Conservation (phyloP, 305 asterid genomes). For the Rubia balearica region DNA sequence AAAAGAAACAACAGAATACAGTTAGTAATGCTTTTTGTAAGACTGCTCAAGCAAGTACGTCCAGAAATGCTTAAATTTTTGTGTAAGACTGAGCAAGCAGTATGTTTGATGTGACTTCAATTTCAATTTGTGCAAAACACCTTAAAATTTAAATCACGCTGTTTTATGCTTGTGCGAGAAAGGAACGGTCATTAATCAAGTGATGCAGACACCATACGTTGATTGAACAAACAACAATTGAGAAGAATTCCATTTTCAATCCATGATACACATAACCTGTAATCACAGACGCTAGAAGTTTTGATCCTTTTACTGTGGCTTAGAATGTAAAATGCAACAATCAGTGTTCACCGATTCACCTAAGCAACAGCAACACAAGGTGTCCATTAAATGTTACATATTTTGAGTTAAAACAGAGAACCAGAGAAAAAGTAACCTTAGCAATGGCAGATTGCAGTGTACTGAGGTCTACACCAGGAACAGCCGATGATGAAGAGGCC, state of each 20-base stretch:
- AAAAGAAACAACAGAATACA: neutral
- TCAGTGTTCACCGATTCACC: neutral
- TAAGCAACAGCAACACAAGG: neutral
- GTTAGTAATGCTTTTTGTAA: neutral
- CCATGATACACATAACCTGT: neutral
- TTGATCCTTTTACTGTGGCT: neutral
- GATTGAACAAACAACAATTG: neutral
- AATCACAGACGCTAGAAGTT: neutral
- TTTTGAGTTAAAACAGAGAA: neutral
- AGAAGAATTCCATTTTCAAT: neutral
- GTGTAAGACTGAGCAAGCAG: no score
- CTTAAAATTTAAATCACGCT: neutral
- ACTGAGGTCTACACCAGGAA: conserved; percentile 53
- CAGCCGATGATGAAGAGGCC: conserved; percentile 67
- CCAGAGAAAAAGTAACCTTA: conserved; percentile 32
- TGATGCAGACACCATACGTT: neutral
- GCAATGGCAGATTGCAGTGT: conserved; percentile 58
- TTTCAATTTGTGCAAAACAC: neutral
- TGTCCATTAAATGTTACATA: neutral
- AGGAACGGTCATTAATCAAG: neutral
- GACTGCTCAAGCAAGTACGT: neutral
- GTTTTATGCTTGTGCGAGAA: neutral
- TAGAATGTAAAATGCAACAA: neutral
- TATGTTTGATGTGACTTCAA: neutral
- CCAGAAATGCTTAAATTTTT: neutral